Percentiles rank a stretch among this genome's conserved stretches.
Evolutionary conservation across 306 rosid species (phyloP).

Genomic region (Datisca glomerata): DNA sequence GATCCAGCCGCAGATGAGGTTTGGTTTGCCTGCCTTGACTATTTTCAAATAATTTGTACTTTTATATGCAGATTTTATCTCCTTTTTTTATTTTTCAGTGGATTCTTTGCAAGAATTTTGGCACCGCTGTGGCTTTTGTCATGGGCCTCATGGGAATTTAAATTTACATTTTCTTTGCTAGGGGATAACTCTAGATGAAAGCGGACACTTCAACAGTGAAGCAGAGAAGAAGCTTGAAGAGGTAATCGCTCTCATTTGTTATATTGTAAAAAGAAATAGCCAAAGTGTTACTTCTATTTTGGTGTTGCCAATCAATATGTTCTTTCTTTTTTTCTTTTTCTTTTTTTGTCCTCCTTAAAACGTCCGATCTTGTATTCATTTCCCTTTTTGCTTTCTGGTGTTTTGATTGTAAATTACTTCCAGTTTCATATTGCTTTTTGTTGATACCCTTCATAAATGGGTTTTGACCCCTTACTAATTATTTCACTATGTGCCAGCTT

Average conservation of each 20-base stretch:
- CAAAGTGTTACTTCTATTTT: too few species aligned
- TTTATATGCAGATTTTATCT: too few species aligned
- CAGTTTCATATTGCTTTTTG: slow-evolving; percentile 4
- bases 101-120: slow-evolving; percentile 11
- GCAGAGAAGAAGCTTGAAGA: slow-evolving; percentile 92
- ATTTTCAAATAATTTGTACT: too few species aligned
- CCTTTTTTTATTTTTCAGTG: slow-evolving; percentile 3
- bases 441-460: background rate
- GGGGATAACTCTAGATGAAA: slow-evolving; percentile 78
- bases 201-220: slow-evolving; percentile 60
- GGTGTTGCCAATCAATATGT: too few species aligned
- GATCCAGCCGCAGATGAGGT: slow-evolving; percentile 80
- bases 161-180: slow-evolving; percentile 16
- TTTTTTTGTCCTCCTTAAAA: too few species aligned
- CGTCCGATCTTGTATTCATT: too few species aligned
- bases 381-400: too few species aligned
- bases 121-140: slow-evolving; percentile 5
- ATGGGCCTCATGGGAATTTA: too few species aligned
- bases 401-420: background rate
- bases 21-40: background rate
- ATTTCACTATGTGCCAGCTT: slow-evolving; percentile 37
- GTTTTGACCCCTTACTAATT: background rate
- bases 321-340: too few species aligned
- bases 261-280: too few species aligned
- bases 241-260: too few species aligned